Base-by-base conservation (phyloP, 2,329 filamentous ascomycete species). In the Didymella segeticola region DNA sequence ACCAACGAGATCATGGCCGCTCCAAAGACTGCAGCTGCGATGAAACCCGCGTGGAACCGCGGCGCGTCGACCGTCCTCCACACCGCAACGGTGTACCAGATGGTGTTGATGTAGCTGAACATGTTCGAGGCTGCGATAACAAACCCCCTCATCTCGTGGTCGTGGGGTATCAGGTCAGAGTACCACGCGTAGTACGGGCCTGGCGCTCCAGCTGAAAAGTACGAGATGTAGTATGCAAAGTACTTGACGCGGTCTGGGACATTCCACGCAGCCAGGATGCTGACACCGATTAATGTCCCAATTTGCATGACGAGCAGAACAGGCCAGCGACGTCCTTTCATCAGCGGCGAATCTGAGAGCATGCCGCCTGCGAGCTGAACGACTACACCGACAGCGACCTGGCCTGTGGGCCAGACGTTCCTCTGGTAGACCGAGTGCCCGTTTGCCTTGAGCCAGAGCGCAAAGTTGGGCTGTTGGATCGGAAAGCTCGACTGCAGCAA, bases 401-500 rank as follows among this genome's bases (percentile, higher is more conserved):
- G 74, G 1, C 74, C 77, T 0, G 80, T 82, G 0, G 80, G 80
- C 20, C 81, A 72, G 20, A 79, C 69, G 53, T 82, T 82, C 41
- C 80, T 73, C 48, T 81, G 70, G 1, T 75, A 74, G 0, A 82
- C 78, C 0, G 77, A 75, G 57, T 78, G 80, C 1, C 61, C 58
- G 31, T 78, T 75, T 0, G 71, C 69, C 53, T 80, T 80, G 31
- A 82, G 72, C 78, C 79, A 82, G 5, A 82, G 69, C 37, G 61
- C 66, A 48, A 61, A 62, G 10, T 49, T 55, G 2, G 63, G 64
- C 38, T 67, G 66, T 9, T 64, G 49, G n/a, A 15, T 37, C 1
- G 60, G 58, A 29, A 56, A 62, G 29, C 66, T 69, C 2, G 56
- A 53, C 39, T 62, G 61, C 1, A 73, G 78, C 59, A 60, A 79